Base-by-base conservation (phyloP, 805 yeast genomes). In the Metschnikowia dekortorum region DNA sequence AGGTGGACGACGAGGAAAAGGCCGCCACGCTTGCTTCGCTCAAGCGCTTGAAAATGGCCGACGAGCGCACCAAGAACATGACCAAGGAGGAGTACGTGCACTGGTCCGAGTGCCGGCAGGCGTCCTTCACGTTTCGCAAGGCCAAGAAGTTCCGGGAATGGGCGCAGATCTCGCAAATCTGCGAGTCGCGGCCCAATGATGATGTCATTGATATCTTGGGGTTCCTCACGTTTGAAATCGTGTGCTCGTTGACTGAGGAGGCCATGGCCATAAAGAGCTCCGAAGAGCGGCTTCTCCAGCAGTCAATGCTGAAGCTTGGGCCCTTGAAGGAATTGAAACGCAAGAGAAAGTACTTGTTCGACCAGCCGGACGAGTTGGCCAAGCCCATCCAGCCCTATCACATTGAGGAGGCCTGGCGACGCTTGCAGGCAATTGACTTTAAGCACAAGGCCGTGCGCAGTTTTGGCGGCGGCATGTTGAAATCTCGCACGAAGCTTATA, bases 101-200 rank as follows among this genome's bases (percentile, higher is more conserved):
- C 65, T 94, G 98, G 97, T 88, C 96, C 10, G 99, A 94, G 63
- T 94, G 99, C 69, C 81, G 99, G 54, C 99, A 94, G 67, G 98
- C 98, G 1, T 85, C 95, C 52, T 94, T 94, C 66, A 94, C 99
- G 1, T 94, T 90, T 61, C 79, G 97, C 58, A 94, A 94, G 65
- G 87, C 87, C n/a, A 90, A 90, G 65, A 74, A 97, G 61, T 94
- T 94, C 65, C 80, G 92, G 62, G 99, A 94, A 61, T 94, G 99
- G 99, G 92, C 96, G 14, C 96, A 94, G 10, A 81, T 92, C 40
- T 70, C 89, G 0, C 85, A 82, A 47, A 70, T 94, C 38, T 85
- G 96, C 5, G 99, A 94, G 54, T 82, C 92, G 18, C 81, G 92
- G 60, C 96, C 98, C 1, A 88, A 87, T 63, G 99, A 94, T 68